Conservation (phyloP, 345 rosid species). For the Excoecaria cochinchinensis region DNA sequence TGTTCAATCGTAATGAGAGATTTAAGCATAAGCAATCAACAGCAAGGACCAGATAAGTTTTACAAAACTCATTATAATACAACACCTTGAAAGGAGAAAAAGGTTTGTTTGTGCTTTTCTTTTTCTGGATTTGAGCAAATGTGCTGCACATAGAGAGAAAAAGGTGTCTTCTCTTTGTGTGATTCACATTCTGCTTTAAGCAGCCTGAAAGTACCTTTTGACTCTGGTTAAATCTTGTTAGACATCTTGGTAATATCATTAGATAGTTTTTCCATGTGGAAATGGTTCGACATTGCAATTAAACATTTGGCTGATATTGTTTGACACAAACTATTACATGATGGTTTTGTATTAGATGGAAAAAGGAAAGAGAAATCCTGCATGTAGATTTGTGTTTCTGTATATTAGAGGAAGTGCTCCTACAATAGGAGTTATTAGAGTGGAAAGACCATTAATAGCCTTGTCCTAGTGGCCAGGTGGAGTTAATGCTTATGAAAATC, state of each 20-base stretch:
- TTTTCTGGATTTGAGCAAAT: not conserved
- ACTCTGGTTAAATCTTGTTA: not conserved
- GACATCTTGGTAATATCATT: not conserved
- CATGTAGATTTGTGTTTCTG: not conserved
- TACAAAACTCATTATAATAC: not conserved
- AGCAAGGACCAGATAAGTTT: not conserved
- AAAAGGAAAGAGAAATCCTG: not conserved
- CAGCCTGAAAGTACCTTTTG: not conserved
- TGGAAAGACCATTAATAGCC: not conserved
- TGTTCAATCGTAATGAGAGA: not conserved
- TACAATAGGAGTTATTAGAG: not conserved
- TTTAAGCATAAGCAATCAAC: not conserved
- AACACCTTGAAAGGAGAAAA: not conserved
- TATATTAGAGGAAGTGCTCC: not conserved
- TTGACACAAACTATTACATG: not conserved
- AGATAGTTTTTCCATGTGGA: not conserved
- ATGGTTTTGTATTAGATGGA: not conserved
- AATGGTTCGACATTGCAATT: not conserved
- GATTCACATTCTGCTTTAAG: not conserved
- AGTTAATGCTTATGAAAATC: not conserved
- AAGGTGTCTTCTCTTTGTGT: not conserved
- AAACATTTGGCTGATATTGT: not conserved
- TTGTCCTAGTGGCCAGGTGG: constrained; percentile 1
- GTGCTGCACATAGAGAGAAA: not conserved
- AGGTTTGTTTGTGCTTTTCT: not conserved